Evolutionary conservation across 306 rosid species (phyloP).

Genomic region (Vicia sativa): DNA sequence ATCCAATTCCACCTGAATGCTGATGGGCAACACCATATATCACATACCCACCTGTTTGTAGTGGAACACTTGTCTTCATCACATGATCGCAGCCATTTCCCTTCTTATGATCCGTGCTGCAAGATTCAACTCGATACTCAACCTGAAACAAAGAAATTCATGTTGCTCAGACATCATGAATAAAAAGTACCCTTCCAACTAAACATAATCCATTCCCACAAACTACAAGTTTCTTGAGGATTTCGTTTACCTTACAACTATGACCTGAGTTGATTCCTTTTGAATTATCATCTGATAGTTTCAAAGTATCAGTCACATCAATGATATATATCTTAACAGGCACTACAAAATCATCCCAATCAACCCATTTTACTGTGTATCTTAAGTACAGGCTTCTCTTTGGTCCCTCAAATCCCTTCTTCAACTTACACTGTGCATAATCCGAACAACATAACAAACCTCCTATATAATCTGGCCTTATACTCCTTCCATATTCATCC

Average conservation of each 20-base stretch:
- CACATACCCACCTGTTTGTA: constrained; percentile 60
- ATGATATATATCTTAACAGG: constrained; percentile 64
- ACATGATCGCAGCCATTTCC: constrained; percentile 43
- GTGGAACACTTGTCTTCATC: constrained; percentile 39
- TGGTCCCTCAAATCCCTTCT: constrained; percentile 48
- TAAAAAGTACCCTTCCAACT: neutral
- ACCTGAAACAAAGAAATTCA: constrained; percentile 41
- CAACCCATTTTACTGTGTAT: constrained; percentile 77
- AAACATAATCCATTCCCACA: neutral
- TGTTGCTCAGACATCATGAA: neutral
- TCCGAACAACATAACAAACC: constrained; percentile 70
- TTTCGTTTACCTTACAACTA: constrained; percentile 51
- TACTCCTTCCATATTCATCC: constrained; percentile 42
- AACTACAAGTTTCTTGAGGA: neutral
- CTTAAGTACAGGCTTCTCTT: constrained; percentile 61
- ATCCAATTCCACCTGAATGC: constrained; percentile 69
- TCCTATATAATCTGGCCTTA: constrained; percentile 57
- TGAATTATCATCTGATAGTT: constrained; percentile 24
- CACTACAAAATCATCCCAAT: constrained; percentile 62
- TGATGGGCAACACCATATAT: constrained; percentile 83
- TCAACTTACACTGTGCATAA: constrained; percentile 55
- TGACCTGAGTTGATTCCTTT: constrained; percentile 33
- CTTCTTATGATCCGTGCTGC: constrained; percentile 31
- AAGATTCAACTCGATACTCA: constrained; percentile 63
- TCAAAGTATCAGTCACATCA: constrained; percentile 59